Evolutionary conservation across 2,329 filamentous ascomycete species (phyloP), one percentile per base, ranked within the genome.

Genomic region (Exophiala sp.): DNA sequence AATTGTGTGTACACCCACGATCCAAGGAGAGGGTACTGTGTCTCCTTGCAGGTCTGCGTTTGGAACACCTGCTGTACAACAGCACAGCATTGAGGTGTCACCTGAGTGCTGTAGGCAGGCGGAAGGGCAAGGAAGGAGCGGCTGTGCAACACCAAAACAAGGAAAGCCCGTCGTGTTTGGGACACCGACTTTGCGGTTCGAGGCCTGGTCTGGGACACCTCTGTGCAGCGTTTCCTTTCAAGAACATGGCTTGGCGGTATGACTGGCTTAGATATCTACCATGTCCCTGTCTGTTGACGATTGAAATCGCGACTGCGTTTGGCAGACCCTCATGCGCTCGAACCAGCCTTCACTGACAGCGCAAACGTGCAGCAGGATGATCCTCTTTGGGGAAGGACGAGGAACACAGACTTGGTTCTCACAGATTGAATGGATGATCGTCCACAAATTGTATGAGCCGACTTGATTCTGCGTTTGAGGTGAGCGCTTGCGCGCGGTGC

Each of bases 81-180:
- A 12, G 11, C 11, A 12, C 39, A 41, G 9, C 39, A 20, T 21
- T 41, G 39, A 16, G 18, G 21, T 43, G 41, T 24, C 10, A 43
- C 41, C 21, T 43, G 39, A 20, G 39, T n/a, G 33, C 29, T 49
- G 48, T 49, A 33, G 20, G 47, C 39, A 49, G 48, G 47, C 48
- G 55, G 51, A 52, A 38, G 46, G 35, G n/a, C 18, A 11, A 29
- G 33, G 21, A n/a, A 29, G 33, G 38, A 58, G 40, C 48, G 46
- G 48, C 43, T 43, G 9, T 39, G 48, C 51, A 54, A 29, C 29
- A 58, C 55, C 24, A 52, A 18, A 49, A 46, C 29, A 58, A 41
- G 48, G 18, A 45, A 42, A 34, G 21, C 7, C 43, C 33, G 24
- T 49, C 48, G 36, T 32, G 29, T 21, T 50, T 20, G n/a, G 52